Evolutionary conservation across 1,284 basidiomycete genomes (phyloP).

Genomic region (Austroboletus olivaceoglutinosus): DNA sequence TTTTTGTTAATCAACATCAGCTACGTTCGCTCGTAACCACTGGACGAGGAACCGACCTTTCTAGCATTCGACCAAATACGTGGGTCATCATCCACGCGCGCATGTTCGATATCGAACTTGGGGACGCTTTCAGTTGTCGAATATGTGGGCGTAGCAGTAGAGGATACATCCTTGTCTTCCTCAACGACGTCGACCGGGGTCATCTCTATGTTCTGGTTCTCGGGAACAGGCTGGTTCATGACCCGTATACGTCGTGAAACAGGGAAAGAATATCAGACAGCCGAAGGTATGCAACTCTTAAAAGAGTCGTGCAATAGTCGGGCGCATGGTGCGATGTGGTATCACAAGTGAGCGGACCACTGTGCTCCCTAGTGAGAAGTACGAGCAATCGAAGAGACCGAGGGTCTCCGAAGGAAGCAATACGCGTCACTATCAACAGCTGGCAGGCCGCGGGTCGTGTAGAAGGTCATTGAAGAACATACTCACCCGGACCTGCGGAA

Average conservation of each 20-base stretch:
- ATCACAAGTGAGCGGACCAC: background rate
- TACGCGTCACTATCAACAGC: background rate
- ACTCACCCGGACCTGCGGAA: background rate
- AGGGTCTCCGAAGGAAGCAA: background rate
- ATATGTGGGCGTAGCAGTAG: background rate
- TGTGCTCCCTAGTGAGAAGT: background rate
- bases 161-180: background rate
- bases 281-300: constrained; percentile 3
- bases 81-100: constrained; percentile 72
- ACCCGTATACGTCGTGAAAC: background rate
- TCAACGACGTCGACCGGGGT: background rate
- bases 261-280: background rate
- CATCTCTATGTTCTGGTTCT: background rate
- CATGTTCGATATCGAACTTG: constrained; percentile 61
- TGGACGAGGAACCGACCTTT: constrained; percentile 49
- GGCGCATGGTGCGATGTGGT: background rate
- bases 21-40: background rate
- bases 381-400: constrained; percentile 2
- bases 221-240: constrained; percentile 12
- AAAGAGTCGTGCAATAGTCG: background rate
- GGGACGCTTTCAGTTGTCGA: background rate
- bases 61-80: constrained; percentile 65
- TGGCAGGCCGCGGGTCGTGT: too few relatives aligned
- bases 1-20: constrained; percentile 24
- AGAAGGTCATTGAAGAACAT: background rate